These are phyloP conservation scores for Epichloe gansuensis DNA, from an alignment of 2,329 filamentous ascomycete species.

Conservation along the genomic window DNA sequence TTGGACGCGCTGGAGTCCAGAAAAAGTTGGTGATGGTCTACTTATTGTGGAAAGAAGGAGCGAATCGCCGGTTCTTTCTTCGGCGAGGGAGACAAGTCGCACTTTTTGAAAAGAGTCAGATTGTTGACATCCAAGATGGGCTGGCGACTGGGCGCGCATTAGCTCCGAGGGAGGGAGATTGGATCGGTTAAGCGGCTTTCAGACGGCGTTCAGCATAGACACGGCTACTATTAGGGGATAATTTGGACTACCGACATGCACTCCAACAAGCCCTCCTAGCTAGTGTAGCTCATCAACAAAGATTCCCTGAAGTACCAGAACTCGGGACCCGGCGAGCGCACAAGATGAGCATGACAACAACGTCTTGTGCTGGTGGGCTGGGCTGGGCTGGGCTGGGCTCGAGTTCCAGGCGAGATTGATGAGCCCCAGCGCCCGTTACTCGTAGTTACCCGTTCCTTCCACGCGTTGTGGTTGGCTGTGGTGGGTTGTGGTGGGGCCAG, in stretches of 20 bases:
- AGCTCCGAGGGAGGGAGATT: constrained; percentile 6
- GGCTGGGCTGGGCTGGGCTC: background rate
- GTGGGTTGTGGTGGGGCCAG: background rate
- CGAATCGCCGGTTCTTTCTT: background rate
- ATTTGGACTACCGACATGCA: background rate
- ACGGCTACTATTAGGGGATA: background rate
- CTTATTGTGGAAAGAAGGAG: background rate
- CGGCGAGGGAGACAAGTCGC: background rate
- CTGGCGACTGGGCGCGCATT: background rate
- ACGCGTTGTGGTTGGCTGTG: no score
- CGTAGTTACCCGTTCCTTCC: no score
- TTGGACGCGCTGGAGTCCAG: background rate
- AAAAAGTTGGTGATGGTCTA: background rate
- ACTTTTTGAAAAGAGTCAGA: background rate
- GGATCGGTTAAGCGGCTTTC: constrained; percentile 1
- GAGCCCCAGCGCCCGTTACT: background rate
- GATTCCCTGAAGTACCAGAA: background rate
- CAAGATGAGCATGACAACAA: background rate
- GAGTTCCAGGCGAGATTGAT: background rate
- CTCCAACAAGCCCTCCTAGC: no score
- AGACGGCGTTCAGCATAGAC: constrained; percentile 1
- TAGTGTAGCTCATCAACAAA: background rate
- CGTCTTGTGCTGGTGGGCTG: no score
- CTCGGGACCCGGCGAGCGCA: constrained; percentile 1
- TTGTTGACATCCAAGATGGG: background rate